Evolutionary conservation across 441 rosid genomes (phyloP).

Genomic region (Jatropha podagrica): DNA sequence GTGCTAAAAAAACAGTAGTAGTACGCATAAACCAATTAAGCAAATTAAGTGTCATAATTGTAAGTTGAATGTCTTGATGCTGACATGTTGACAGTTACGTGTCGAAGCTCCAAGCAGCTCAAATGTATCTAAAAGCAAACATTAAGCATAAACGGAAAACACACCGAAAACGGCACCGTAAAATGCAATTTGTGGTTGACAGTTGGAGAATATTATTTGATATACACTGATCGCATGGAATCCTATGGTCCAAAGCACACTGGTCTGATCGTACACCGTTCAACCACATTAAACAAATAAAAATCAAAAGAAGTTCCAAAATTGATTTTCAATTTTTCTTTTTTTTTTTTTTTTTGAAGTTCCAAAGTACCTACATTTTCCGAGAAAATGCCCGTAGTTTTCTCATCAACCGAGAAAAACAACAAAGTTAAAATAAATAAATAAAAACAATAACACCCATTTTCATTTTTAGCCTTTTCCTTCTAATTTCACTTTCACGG

Average conservation of each 20-base stretch:
- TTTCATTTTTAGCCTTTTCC: not conserved
- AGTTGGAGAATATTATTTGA: not conserved
- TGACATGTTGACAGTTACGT: conserved; percentile 3
- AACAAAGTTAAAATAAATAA: conserved; percentile 4
- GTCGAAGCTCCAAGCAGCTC: not conserved
- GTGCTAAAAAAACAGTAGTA: not conserved
- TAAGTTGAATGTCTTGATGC: conserved; percentile 8
- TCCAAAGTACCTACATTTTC: conserved; percentile 35
- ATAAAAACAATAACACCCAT: not conserved
- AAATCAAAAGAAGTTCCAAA: conserved; percentile 4
- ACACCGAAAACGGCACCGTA: not conserved
- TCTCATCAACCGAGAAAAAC: conserved; percentile 45
- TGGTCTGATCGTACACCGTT: not conserved
- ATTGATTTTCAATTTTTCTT: not conserved
- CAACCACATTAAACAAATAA: not conserved
- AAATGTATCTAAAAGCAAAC: not conserved
- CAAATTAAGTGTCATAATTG: conserved; percentile 3
- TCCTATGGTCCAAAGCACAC: conserved; percentile 19
- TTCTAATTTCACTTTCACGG: conserved; percentile 9
- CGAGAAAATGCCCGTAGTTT: conserved; percentile 46
- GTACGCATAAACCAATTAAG: not conserved
- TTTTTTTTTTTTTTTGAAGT: not conserved
- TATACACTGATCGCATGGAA: not conserved
- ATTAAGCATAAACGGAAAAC: not conserved
- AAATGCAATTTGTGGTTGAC: not conserved